Evolutionary conservation across 306 rosid genomes (phyloP).

Genomic region (Malus fusca): DNA sequence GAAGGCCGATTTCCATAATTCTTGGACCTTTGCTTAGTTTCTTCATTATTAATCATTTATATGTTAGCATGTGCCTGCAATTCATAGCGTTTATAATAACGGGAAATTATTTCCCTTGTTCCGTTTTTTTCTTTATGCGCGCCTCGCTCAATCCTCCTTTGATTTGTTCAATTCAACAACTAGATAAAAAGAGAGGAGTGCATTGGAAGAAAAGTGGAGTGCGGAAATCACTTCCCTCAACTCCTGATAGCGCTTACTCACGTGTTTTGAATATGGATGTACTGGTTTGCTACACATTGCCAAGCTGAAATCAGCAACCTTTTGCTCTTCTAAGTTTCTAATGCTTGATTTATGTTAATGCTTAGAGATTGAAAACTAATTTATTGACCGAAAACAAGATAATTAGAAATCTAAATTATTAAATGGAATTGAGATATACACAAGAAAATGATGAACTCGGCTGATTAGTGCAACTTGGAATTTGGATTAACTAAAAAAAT

Average conservation of each 20-base stretch:
- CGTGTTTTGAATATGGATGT: too few species aligned
- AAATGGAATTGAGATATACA: not conserved
- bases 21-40: not conserved
- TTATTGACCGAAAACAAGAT: too few species aligned
- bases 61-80: too few species aligned
- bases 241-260: too few species aligned
- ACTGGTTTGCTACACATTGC: too few species aligned
- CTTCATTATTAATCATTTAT: too few species aligned
- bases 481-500: not conserved
- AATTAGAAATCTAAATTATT: not conserved
- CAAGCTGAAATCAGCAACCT: too few species aligned
- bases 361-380: too few species aligned
- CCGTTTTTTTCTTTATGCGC: not conserved
- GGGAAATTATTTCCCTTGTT: not conserved
- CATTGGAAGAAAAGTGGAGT: not conserved
- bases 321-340: too few species aligned
- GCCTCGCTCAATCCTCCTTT: not conserved
- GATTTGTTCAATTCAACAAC: not conserved
- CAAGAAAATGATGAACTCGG: not conserved
- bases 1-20: not conserved
- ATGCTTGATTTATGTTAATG: too few species aligned
- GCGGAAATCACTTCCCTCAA: not conserved
- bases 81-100: too few species aligned
- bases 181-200: not conserved
- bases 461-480: not conserved